A percentile compares a stretch with the other conserved stretches of the same genome.
Evolutionary conservation across 1,284 basidiomycete species (phyloP).

Genomic region (Meripilus lineatus): DNA sequence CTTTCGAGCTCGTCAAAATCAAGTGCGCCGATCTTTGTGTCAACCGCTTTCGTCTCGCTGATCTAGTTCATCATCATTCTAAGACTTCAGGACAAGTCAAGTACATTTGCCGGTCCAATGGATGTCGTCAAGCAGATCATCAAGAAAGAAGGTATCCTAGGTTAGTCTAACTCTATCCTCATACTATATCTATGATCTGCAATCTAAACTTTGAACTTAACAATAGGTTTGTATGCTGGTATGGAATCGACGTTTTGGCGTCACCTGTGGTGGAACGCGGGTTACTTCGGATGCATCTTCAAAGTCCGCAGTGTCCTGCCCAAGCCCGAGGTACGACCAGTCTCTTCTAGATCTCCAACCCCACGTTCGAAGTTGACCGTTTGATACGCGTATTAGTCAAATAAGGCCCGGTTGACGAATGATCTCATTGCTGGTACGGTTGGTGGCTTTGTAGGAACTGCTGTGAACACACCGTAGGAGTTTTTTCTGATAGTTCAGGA

Average conservation of each 20-base stretch:
- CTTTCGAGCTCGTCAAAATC: conserved; percentile 98
- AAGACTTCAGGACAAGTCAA: conserved; percentile 88
- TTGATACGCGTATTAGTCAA: conserved; percentile 49
- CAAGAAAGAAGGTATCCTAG: conserved; percentile 74
- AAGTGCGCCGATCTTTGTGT: conserved; percentile 43
- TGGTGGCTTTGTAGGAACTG: conserved; percentile 88
- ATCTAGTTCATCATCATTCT: conserved; percentile 1
- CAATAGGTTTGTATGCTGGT: conserved; percentile 83
- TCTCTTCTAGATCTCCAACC: too few relatives aligned
- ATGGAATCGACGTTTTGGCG: conserved; percentile 98
- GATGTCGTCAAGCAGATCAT: conserved; percentile 85
- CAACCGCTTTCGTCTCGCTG: not conserved
- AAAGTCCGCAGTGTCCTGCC: conserved; percentile 78
- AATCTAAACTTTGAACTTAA: not conserved
- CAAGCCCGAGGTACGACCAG: conserved; percentile 71
- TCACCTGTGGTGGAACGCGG: conserved; percentile 89
- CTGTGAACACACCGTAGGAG: conserved; percentile 73
- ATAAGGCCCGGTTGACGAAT: conserved; percentile 68
- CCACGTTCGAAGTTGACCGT: not conserved
- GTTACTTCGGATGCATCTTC: conserved; percentile 91
- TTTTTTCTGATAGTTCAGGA: not conserved
- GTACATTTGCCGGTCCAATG: conserved; percentile 85
- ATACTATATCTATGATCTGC: not conserved
- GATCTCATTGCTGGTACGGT: conserved; percentile 90
- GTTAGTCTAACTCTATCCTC: conserved; percentile 26